Evolutionary conservation across 2,329 filamentous ascomycete species (phyloP).

Genomic region (Sarocladium kiliense): DNA sequence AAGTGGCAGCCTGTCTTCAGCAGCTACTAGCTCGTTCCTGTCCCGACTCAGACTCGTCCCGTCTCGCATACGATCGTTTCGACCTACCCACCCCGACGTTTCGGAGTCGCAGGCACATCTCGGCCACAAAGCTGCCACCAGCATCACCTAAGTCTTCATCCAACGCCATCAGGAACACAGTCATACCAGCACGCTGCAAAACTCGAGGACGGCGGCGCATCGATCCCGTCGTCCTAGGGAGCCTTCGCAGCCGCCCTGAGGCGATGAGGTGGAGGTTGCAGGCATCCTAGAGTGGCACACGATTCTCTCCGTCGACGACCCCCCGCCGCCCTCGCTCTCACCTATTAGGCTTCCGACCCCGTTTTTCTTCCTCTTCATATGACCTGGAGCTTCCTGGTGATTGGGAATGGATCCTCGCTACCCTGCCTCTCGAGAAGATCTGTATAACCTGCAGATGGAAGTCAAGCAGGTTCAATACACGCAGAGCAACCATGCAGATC

Average conservation of each 20-base stretch:
- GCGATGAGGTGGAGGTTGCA: not conserved
- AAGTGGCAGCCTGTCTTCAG: not conserved
- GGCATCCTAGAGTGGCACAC: not conserved
- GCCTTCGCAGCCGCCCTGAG: not conserved
- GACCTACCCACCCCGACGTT: not conserved
- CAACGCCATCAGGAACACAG: not conserved
- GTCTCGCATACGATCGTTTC: not conserved
- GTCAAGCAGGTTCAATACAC: constrained; percentile 62
- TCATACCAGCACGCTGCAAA: not conserved
- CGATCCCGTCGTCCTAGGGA: constrained; percentile 5
- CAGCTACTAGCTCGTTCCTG: not conserved
- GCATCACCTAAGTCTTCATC: not conserved
- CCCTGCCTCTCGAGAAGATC: constrained; percentile 55
- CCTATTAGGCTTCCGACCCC: no score
- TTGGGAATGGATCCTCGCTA: constrained; percentile 61
- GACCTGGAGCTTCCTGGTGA: not conserved
- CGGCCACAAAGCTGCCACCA: not conserved
- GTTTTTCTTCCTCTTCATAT: not conserved
- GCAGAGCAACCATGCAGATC: constrained; percentile 57
- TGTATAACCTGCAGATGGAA: constrained; percentile 66
- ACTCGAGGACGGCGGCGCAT: constrained; percentile 8
- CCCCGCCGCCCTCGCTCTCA: no score
- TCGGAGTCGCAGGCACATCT: not conserved
- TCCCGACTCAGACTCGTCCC: not conserved
- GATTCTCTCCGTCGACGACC: no score